Evolutionary conservation across 495 filamentous ascomycete species (phyloP), one percentile per base, ranked within the genome.

Genomic region (Lasiosphaeria ovina): DNA sequence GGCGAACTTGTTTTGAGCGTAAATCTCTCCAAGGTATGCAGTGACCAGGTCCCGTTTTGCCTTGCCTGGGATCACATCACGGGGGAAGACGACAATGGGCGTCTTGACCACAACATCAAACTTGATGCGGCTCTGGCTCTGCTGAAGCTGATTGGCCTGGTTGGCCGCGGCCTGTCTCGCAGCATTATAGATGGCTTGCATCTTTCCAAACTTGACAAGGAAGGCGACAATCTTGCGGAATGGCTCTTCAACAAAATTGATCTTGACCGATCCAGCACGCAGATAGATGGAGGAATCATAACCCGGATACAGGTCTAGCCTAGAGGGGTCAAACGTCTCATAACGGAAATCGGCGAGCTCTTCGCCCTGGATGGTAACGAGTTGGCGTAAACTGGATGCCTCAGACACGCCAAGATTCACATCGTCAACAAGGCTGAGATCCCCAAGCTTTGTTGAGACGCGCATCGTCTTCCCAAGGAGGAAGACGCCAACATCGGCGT

Each of bases 161-260:
- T 89, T 93, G 32, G 92, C 90, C n/a, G 94, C 94, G 54, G 94
- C 94, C 73, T 93, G 91, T 32, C 95, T 85, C 24, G 94, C 94
- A 17, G 94, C 93, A 71, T 98, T 98, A 81, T 96, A 98, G 51
- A 98, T 92, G 31, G 94, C 92, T 74, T 98, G 94, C 94, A 98
- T 98, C 75, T 96, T 96, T 59, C 94, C 94, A 68, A 98, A 98
- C 65, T 98, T 98, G 66, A 98, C 90, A 35, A 92, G 79, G 74
- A 98, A 98, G 68, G 96, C 90, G 74, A 98, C 90, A 61, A 98
- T 98, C 75, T 98, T 98, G 47, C 95, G 89, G 77, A 97, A 98
- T 4, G 94, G 94, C 70, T 98, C 94, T 64, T 96, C 92, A 7
- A 97, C 72, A 69, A 98, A 98, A 69, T 97, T 97, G 70, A 98